Percentiles rank a stretch among this genome's conserved stretches.
Evolutionary conservation across 306 rosid genomes (phyloP).

Genomic region (Hippophae tibetana): DNA sequence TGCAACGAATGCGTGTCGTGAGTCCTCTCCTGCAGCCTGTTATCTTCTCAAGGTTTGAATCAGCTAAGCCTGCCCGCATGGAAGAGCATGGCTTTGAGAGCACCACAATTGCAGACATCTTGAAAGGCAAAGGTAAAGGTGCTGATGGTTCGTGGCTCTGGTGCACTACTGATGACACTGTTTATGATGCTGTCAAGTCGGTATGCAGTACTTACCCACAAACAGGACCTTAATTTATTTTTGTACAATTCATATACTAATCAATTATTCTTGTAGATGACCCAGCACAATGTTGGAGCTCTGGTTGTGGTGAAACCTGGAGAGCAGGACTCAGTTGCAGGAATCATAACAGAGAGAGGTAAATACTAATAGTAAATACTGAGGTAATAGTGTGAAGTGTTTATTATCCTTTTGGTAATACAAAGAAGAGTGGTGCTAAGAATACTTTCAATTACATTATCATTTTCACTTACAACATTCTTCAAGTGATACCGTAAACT

Average conservation of each 20-base stretch:
- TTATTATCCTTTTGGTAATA: background rate
- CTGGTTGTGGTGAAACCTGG: conserved; percentile 89
- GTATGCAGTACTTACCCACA: conserved; percentile 31
- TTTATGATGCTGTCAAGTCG: conserved; percentile 96
- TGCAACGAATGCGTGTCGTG: conserved; percentile 67
- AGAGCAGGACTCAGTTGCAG: conserved; percentile 60
- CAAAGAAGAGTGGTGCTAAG: background rate
- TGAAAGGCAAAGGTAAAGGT: conserved; percentile 65
- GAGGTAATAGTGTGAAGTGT: background rate
- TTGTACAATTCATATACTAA: background rate
- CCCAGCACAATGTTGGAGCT: conserved; percentile 96
- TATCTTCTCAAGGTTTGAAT: conserved; percentile 48
- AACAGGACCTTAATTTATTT: too few species aligned
- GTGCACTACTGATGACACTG: conserved; percentile 88
- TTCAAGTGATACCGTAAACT: too few species aligned
- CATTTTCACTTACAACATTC: too few species aligned
- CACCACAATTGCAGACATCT: conserved; percentile 71
- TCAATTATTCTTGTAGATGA: conserved; percentile 54
- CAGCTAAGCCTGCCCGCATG: conserved; percentile 44
- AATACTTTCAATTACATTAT: too few species aligned
- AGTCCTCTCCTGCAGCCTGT: conserved; percentile 67
- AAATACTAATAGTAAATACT: background rate
- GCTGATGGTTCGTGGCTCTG: conserved; percentile 99
- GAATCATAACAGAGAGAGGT: conserved; percentile 99
- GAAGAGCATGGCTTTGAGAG: conserved; percentile 99